phyloP scores from a whole-genome alignment of 1,284 basidiomycete genomes.

The Heterobasidion annosum region DNA sequence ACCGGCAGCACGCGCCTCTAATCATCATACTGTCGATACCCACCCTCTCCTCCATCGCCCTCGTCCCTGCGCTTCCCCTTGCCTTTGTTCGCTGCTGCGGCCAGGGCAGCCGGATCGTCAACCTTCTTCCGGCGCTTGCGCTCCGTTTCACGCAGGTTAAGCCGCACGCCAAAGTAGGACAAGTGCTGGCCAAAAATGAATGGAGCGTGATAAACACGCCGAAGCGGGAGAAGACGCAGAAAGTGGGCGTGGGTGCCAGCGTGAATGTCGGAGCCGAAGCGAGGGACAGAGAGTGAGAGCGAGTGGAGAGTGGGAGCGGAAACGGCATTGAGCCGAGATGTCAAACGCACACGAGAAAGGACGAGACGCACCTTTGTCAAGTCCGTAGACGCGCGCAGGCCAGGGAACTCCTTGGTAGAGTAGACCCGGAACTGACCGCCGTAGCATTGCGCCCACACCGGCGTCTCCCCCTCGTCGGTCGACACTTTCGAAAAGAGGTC shows the following conservation, averaged over 20 bases:
- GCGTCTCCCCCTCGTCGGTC: conserved; percentile 22
- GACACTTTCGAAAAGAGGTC: conserved; percentile 46
- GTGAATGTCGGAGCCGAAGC: neutral
- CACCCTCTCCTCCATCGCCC: neutral
- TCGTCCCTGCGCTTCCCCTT: neutral
- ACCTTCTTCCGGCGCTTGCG: conserved; percentile 47
- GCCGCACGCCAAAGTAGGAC: conserved; percentile 57
- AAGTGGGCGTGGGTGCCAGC: neutral
- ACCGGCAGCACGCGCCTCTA: neutral
- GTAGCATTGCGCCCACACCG: conserved; percentile 62
- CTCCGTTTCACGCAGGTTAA: conserved; percentile 65
- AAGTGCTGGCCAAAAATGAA: conserved; percentile 35
- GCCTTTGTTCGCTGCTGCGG: neutral
- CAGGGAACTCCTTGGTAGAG: conserved; percentile 76
- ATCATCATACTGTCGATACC: neutral
- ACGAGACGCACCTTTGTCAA: conserved; percentile 52
- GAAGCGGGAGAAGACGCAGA: neutral
- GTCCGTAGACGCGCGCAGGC: conserved; percentile 61
- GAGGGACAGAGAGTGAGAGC: neutral
- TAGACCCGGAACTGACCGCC: conserved; percentile 64
- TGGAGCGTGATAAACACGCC: no score
- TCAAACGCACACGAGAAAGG: neutral
- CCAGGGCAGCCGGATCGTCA: conserved; percentile 11
- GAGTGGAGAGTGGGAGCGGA: neutral
- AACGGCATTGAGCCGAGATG: neutral